Evolutionary conservation across 2,329 filamentous ascomycete genomes (phyloP).

Genomic region (Aureobasidium sp.): DNA sequence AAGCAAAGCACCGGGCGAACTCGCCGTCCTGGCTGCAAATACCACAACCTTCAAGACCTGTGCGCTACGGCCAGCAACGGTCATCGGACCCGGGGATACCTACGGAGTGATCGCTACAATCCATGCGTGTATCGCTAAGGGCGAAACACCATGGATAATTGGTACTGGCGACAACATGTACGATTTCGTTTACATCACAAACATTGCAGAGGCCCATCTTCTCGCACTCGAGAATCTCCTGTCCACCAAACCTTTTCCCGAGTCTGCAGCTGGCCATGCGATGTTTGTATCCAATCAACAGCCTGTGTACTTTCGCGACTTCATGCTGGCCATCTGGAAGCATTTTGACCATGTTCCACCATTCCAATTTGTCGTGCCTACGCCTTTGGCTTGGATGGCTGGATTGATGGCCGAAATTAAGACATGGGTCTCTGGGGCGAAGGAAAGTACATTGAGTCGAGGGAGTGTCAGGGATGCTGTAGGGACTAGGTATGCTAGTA

Average conservation of each 20-base stretch:
- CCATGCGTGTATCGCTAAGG: constrained; percentile 60
- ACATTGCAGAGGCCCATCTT: constrained; percentile 71
- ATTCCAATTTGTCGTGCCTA: constrained; percentile 44
- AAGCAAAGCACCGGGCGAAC: constrained; percentile 82
- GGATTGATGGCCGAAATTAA: constrained; percentile 42
- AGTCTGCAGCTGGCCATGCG: constrained; percentile 64
- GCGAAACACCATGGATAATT: constrained; percentile 70
- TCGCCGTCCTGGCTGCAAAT: constrained; percentile 71
- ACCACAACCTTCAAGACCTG: constrained; percentile 61
- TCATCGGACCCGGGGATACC: constrained; percentile 84
- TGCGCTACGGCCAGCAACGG: constrained; percentile 76
- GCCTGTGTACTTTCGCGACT: constrained; percentile 88
- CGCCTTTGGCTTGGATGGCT: constrained; percentile 41
- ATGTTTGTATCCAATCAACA: constrained; percentile 88
- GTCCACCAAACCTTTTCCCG: constrained; percentile 35
- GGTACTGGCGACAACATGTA: constrained; percentile 66
- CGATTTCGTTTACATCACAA: constrained; percentile 64
- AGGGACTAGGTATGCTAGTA: constrained; percentile 46
- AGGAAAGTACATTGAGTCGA: constrained; percentile 41
- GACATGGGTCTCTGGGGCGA: constrained; percentile 40
- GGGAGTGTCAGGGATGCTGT: constrained; percentile 51
- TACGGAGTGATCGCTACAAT: constrained; percentile 63
- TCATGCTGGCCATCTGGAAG: constrained; percentile 71
- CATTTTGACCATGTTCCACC: constrained; percentile 48
- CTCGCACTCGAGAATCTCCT: constrained; percentile 71